Conservation (phyloP, 768 basidiomycete species). For the Suillus brevipes region DNA sequence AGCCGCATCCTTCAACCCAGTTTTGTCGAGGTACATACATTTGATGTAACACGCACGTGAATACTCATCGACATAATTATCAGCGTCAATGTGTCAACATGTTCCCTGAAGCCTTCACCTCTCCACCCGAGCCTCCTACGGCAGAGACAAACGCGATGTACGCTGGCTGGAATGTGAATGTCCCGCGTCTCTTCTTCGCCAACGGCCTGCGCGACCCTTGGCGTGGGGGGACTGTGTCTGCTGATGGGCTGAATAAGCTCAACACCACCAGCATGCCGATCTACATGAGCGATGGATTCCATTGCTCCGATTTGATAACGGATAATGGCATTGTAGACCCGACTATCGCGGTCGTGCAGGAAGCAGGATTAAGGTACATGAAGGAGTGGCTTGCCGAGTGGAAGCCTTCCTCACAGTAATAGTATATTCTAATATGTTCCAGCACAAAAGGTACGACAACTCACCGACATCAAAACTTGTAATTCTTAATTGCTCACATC, state of each 20-base stretch:
- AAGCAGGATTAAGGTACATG: conserved; percentile 51
- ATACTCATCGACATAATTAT: background rate
- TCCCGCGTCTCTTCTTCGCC: conserved; percentile 64
- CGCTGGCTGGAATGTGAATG: conserved; percentile 60
- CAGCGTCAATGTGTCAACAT: conserved; percentile 68
- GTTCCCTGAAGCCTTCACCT: conserved; percentile 61
- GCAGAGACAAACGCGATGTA: conserved; percentile 50
- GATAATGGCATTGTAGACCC: conserved; percentile 46
- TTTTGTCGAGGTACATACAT: conserved; percentile 26
- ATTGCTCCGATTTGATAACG: conserved; percentile 57
- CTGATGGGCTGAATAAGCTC: conserved; percentile 44
- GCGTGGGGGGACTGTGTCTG: conserved; percentile 68
- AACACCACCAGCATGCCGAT: conserved; percentile 61
- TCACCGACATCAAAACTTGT: no score
- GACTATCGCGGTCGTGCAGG: conserved; percentile 55
- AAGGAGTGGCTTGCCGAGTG: conserved; percentile 54
- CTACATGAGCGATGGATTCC: conserved; percentile 62
- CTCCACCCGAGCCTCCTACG: conserved; percentile 44
- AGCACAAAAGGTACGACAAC: no score
- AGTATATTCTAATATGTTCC: no score
- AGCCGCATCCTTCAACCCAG: conserved; percentile 33
- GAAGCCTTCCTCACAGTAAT: conserved; percentile 9
- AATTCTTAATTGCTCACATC: no score
- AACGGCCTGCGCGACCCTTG: conserved; percentile 70
- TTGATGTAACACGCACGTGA: background rate